A percentile compares a stretch with the other conserved stretches of the same genome.
Evolutionary conservation across 2,329 filamentous ascomycete genomes (phyloP).

Genomic region (Aspergillus aculeatinus): DNA sequence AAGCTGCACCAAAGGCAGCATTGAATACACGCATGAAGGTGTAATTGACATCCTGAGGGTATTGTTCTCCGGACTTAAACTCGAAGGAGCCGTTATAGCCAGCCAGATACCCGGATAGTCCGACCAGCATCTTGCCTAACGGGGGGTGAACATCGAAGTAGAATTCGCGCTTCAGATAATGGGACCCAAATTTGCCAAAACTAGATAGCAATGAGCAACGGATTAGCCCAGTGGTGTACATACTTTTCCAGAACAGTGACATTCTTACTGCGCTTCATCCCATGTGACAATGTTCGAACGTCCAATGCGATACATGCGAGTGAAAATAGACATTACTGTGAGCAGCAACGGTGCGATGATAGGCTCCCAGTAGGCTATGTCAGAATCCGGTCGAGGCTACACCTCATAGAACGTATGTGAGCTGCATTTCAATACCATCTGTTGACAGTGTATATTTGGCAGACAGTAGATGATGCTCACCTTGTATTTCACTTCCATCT

Average conservation of each 20-base stretch:
- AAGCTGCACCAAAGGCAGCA: conserved; percentile 87
- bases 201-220: conserved; percentile 25
- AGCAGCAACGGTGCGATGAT: conserved; percentile 64
- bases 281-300: conserved; percentile 71
- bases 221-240: neutral
- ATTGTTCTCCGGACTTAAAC: conserved; percentile 97
- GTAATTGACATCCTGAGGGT: conserved; percentile 91
- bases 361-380: conserved; percentile 59
- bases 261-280: conserved; percentile 70
- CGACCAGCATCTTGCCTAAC: conserved; percentile 97
- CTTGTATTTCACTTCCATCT: conserved; percentile 38
- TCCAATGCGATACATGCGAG: conserved; percentile 66
- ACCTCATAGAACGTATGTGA: neutral
- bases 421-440: neutral
- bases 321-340: conserved; percentile 64
- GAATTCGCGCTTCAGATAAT: conserved; percentile 98
- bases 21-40: conserved; percentile 99
- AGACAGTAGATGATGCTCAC: conserved; percentile 23
- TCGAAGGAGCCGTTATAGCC: conserved; percentile 99
- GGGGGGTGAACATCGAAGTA: conserved; percentile 98
- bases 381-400: conserved; percentile 37
- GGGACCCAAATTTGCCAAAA: conserved; percentile 85
- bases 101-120: conserved; percentile 90
- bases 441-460: neutral
- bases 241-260: neutral